Evolutionary conservation across 1,284 basidiomycete species (phyloP).

Genomic region (Erythrobasidium hasegawianum): DNA sequence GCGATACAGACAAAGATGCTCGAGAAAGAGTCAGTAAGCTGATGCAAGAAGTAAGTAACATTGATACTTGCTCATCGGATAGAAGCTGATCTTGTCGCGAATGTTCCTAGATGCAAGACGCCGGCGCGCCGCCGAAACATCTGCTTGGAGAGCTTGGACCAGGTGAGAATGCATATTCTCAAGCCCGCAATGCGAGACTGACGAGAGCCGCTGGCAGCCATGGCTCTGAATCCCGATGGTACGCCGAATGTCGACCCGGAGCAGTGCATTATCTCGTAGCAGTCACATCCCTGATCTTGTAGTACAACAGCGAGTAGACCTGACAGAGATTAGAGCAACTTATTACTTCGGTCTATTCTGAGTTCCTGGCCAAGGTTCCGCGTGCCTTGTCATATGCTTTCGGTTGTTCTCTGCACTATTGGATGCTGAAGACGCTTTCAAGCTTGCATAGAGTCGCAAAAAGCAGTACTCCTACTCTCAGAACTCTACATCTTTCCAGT

Average conservation of each 20-base stretch:
- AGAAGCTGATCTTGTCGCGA: too few relatives aligned
- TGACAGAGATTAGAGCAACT: too few relatives aligned
- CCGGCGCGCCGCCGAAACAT: constrained; percentile 81
- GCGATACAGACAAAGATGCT: constrained; percentile 59
- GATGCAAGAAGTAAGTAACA: constrained; percentile 67
- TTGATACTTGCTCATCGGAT: too few relatives aligned
- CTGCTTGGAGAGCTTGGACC: constrained; percentile 88
- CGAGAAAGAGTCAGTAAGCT: constrained; percentile 61
- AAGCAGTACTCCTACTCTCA: neutral
- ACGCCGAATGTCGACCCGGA: constrained; percentile 56
- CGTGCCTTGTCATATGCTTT: too few relatives aligned
- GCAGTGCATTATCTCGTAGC: constrained; percentile 35
- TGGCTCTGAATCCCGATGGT: constrained; percentile 57
- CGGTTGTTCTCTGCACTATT: too few relatives aligned
- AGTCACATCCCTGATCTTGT: too few relatives aligned
- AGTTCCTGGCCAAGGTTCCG: too few relatives aligned
- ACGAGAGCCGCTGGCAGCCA: constrained; percentile 22
- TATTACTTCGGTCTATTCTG: too few relatives aligned
- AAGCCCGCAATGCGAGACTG: too few relatives aligned
- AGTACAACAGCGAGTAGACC: too few relatives aligned
- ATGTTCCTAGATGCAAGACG: constrained; percentile 68
- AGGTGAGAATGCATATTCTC: constrained; percentile 50
- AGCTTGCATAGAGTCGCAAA: neutral
- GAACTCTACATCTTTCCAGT: too few relatives aligned
- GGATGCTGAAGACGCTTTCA: neutral